These are phyloP conservation scores for Glomus cerebriforme DNA, from an alignment of 192 early-diverging fungal species.

Conservation along the genomic window DNA sequence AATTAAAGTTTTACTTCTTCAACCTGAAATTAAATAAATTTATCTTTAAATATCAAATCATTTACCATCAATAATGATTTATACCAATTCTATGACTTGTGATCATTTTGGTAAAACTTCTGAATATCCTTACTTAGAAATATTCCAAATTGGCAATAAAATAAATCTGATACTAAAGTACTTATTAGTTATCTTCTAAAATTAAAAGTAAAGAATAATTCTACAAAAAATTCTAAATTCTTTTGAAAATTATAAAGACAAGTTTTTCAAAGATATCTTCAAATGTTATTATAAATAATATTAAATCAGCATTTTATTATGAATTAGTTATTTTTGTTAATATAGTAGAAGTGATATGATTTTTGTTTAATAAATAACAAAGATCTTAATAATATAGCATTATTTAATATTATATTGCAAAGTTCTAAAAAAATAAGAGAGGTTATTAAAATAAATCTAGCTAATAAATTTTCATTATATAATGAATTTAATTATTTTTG, in stretches of 20 bases:
- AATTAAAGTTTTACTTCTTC: slow-evolving; percentile 6
- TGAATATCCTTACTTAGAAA: neutral
- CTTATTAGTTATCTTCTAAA: neutral
- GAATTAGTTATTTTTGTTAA: neutral
- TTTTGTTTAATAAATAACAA: neutral
- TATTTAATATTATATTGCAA: neutral
- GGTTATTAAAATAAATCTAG: neutral
- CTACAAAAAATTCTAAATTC: neutral
- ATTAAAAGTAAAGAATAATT: neutral
- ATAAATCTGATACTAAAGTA: neutral
- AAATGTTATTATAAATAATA: neutral
- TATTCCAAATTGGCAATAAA: neutral
- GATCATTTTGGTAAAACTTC: slow-evolving; percentile 6
- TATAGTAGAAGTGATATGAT: neutral
- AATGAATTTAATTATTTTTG: neutral
- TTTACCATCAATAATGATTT: no score
- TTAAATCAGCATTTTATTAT: neutral
- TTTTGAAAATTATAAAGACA: neutral
- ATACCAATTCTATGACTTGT: no score
- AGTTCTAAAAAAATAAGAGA: neutral
- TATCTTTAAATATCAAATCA: no score
- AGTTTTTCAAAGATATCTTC: slow-evolving; percentile 4
- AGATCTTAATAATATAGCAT: neutral
- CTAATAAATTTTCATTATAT: neutral
- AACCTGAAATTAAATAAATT: no score